Evolutionary conservation across 306 rosid species (phyloP).

Genomic region (Citrullus amarus): DNA sequence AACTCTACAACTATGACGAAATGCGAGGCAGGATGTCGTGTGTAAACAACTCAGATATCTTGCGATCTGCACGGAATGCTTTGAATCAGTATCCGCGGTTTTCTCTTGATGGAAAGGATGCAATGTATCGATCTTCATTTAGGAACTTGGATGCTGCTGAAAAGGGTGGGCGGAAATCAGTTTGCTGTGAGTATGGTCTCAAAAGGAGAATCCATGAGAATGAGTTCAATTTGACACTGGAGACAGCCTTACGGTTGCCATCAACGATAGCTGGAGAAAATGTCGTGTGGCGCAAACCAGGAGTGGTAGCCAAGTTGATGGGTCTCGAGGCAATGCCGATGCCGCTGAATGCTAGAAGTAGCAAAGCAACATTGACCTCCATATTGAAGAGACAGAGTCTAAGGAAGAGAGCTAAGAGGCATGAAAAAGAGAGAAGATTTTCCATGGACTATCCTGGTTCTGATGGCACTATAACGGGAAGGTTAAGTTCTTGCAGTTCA

Average conservation of each 20-base stretch:
- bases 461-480: slow-evolving; percentile 6
- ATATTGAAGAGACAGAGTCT: slow-evolving; percentile 26
- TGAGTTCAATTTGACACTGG: slow-evolving; percentile 6
- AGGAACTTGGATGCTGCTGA: slow-evolving; percentile 18
- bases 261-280: slow-evolving; percentile 33
- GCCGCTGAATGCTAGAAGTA: slow-evolving; percentile 24
- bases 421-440: slow-evolving; percentile 37
- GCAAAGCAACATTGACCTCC: slow-evolving; percentile 20
- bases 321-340: slow-evolving; percentile 82
- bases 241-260: slow-evolving; percentile 27
- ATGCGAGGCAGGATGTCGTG: slow-evolving; percentile 55
- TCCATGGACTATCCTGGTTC: slow-evolving; percentile 4
- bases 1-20: slow-evolving; percentile 12
- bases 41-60: slow-evolving; percentile 64
- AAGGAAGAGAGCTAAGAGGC: slow-evolving; percentile 40
- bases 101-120: slow-evolving; percentile 88
- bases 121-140: slow-evolving; percentile 74
- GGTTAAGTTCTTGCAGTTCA: slow-evolving; percentile 10
- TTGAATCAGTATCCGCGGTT: slow-evolving; percentile 87
- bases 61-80: slow-evolving; percentile 79
- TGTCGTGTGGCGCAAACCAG: slow-evolving; percentile 81
- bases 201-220: slow-evolving; percentile 15
- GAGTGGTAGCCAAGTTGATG: slow-evolving; percentile 84
- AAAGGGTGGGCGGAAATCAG: slow-evolving; percentile 33
- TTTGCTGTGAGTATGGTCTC: slow-evolving; percentile 33